Conservation (phyloP, 768 basidiomycete species). For the Phaeolepiota aurea region DNA sequence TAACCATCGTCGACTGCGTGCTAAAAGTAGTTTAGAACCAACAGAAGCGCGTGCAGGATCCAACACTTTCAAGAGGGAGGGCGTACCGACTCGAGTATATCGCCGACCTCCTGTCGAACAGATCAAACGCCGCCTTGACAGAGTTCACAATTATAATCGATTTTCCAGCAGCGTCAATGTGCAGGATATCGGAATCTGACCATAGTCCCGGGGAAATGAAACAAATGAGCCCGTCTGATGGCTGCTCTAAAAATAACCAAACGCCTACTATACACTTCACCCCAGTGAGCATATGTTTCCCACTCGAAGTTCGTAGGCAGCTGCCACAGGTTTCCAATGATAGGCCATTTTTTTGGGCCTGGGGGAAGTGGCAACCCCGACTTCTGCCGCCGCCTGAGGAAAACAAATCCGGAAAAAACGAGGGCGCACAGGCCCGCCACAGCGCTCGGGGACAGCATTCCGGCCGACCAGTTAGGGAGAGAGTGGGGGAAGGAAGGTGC, state of each 20-base stretch:
- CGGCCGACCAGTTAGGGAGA: background rate
- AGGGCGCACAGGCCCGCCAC: background rate
- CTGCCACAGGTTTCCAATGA: constrained; percentile 14
- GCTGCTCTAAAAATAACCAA: background rate
- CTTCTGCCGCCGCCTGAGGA: background rate
- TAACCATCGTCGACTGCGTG: constrained; percentile 1
- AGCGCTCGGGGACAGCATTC: background rate
- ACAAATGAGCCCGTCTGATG: background rate
- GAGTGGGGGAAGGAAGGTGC: background rate
- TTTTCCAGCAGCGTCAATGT: constrained; percentile 4
- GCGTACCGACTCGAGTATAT: constrained; percentile 5
- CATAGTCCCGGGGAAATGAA: background rate
- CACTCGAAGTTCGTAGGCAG: constrained; percentile 13
- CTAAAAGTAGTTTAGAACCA: background rate
- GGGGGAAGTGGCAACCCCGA: constrained; percentile 12
- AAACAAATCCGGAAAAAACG: background rate
- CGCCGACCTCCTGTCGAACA: constrained; percentile 4
- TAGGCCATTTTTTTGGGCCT: constrained; percentile 13
- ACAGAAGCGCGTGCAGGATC: background rate
- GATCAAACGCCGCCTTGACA: constrained; percentile 1
- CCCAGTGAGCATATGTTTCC: constrained; percentile 14
- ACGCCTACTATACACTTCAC: constrained; percentile 11
- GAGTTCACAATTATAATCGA: constrained; percentile 6
- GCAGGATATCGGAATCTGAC: constrained; percentile 5
- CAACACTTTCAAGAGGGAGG: background rate